Evolutionary conservation across 768 basidiomycete genomes (phyloP).

Genomic region (Lactarius tabidus): DNA sequence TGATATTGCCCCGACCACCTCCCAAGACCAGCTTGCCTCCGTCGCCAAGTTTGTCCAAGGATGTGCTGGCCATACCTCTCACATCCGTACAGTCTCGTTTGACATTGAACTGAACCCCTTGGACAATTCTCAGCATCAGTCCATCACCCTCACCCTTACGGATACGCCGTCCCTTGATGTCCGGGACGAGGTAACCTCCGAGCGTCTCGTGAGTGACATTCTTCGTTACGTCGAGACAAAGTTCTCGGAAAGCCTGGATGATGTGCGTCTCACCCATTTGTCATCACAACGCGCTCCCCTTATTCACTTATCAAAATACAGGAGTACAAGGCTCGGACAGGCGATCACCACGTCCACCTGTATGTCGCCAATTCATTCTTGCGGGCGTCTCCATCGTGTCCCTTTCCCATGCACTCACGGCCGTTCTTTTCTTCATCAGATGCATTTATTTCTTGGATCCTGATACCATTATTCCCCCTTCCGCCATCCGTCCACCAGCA

Average conservation of each 20-base stretch:
- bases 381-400: slow-evolving; percentile 12
- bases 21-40: slow-evolving; percentile 72
- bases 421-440: slow-evolving; percentile 36
- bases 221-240: slow-evolving; percentile 68
- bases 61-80: slow-evolving; percentile 65
- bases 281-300: slow-evolving; percentile 17
- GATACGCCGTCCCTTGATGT: slow-evolving; percentile 83
- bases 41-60: slow-evolving; percentile 82
- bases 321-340: slow-evolving; percentile 68
- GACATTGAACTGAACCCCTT: slow-evolving; percentile 62
- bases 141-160: slow-evolving; percentile 65
- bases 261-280: slow-evolving; percentile 50
- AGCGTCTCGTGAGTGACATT: slow-evolving; percentile 62
- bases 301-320: slow-evolving; percentile 33
- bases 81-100: slow-evolving; percentile 65
- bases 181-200: slow-evolving; percentile 57
- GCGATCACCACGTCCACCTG: slow-evolving; percentile 81
- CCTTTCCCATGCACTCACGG: slow-evolving; percentile 22
- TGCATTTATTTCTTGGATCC: slow-evolving; percentile 89
- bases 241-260: slow-evolving; percentile 69
- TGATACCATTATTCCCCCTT: slow-evolving; percentile 69
- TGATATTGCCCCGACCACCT: slow-evolving; percentile 55
- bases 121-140: slow-evolving; percentile 41
- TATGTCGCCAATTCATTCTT: slow-evolving; percentile 36
- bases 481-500: slow-evolving; percentile 60